Base-by-base conservation (phyloP, 768 basidiomycete genomes). In the Termitomyces sp. region DNA sequence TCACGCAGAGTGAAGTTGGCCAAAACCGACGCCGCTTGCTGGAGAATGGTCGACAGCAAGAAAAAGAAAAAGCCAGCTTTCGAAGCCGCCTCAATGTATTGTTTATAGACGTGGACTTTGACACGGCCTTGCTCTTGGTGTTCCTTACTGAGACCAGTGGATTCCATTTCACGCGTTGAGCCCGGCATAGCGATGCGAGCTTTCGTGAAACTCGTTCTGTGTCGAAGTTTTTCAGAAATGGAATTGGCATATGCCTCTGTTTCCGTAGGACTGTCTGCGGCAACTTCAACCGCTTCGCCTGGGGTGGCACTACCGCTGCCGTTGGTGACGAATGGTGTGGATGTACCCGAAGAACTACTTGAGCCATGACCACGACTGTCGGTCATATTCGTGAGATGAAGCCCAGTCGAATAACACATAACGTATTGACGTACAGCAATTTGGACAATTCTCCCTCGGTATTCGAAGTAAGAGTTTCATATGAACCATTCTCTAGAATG, bases 111-210 rank as follows among this genome's bases (percentile, higher is more conserved):
- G 6, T 81, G 74, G 14, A 68, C 65, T 71, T 93, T 93, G 56
- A 96, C 94, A 26, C 80, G 82, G 5, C 94, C 94, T 67, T 88
- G 86, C 65, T 94, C 91, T 53, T 76, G 79, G 68, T 91, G 88
- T 67, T 92, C 90, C 65, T 85, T 84, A 16, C 79, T 77, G 14
- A 84, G 69, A 1, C 84, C 87, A 27, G 76, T 71, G 0, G 78
- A 74, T 32, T 73, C 62, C 2, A 73, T 64, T 12, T 73, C 69
- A 20, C 79, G 78, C 1, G 76, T 62, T 10, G 77, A 65, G 3
- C 77, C 69, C 9, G 73, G 68, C 13, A 74, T 65, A 10, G 78
- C 82, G 36, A 88, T 65, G 20, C 73, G 72, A 12, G 89, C 83
- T 60, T 80, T 83, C 44, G 74, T 64, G 69, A 85, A 87, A 72